Evolutionary conservation across 2,329 filamentous ascomycete species (phyloP).

Genomic region (Hymenoscyphus infarciens): DNA sequence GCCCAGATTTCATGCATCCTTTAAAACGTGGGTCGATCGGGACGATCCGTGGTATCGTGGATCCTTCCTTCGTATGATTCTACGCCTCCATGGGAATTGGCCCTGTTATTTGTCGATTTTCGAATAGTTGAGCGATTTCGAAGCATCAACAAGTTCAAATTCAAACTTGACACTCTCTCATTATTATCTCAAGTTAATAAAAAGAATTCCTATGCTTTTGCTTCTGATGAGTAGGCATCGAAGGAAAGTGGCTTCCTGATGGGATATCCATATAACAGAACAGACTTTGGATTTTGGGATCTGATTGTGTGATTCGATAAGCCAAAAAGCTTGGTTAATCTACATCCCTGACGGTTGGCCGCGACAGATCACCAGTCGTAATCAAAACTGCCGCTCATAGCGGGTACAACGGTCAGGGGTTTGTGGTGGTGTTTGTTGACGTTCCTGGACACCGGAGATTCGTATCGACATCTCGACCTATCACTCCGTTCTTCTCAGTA

Average conservation of each 20-base stretch:
- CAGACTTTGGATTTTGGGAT: neutral
- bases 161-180: neutral
- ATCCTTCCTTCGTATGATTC: neutral
- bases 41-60: neutral
- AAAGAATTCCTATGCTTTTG: neutral
- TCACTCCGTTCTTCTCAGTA: neutral
- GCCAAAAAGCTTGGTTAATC: neutral
- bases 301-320: neutral
- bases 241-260: neutral
- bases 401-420: neutral
- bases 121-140: neutral
- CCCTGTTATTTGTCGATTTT: neutral
- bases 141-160: neutral
- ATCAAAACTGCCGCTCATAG: neutral
- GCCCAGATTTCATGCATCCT: neutral
- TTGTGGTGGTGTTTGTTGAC: neutral
- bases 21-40: neutral
- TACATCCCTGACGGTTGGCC: neutral
- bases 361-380: neutral
- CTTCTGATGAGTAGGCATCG: neutral
- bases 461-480: neutral
- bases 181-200: neutral
- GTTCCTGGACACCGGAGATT: neutral
- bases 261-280: neutral
- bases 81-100: neutral